These are phyloP conservation scores for Westerdykella ornata DNA, from an alignment of 2,329 filamentous ascomycete species.

Conservation along the genomic window DNA sequence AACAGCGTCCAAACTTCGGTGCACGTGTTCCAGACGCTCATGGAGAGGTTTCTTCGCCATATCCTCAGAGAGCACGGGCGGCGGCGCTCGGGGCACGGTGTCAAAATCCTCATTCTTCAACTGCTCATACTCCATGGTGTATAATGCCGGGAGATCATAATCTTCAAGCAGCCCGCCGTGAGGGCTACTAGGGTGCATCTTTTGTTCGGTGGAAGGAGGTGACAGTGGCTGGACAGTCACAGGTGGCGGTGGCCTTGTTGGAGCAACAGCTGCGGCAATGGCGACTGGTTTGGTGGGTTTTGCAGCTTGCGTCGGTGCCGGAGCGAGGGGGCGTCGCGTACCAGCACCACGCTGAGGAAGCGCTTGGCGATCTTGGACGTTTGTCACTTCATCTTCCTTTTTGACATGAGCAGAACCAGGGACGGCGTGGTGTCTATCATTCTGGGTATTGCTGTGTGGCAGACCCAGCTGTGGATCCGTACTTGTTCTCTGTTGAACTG, in stretches of 20 bases:
- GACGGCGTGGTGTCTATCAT: too few species aligned
- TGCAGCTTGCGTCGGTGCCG: too few species aligned
- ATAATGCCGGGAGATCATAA: constrained; percentile 43
- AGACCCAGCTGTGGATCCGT: background rate
- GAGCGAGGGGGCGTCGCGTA: too few species aligned
- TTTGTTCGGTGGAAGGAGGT: constrained; percentile 4
- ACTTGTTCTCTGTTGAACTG: too few species aligned
- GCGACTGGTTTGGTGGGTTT: background rate
- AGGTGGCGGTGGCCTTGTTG: constrained; percentile 1
- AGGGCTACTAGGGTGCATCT: too few species aligned
- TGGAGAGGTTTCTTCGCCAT: constrained; percentile 21
- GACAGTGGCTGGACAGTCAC: background rate
- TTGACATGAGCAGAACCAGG: too few species aligned
- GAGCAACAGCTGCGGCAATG: too few species aligned
- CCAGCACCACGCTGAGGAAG: too few species aligned
- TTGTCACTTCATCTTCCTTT: too few species aligned
- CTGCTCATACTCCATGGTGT: constrained; percentile 43
- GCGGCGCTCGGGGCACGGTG: constrained; percentile 20
- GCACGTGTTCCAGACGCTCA: constrained; percentile 25
- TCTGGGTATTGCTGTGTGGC: background rate
- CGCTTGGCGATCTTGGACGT: too few species aligned
- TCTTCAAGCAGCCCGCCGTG: constrained; percentile 28
- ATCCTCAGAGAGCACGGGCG: constrained; percentile 16
- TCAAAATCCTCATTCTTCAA: constrained; percentile 48
- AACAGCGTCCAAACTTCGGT: constrained; percentile 17